phyloP scores from a whole-genome alignment of 495 filamentous ascomycete species.

The Neurospora cerealis region DNA sequence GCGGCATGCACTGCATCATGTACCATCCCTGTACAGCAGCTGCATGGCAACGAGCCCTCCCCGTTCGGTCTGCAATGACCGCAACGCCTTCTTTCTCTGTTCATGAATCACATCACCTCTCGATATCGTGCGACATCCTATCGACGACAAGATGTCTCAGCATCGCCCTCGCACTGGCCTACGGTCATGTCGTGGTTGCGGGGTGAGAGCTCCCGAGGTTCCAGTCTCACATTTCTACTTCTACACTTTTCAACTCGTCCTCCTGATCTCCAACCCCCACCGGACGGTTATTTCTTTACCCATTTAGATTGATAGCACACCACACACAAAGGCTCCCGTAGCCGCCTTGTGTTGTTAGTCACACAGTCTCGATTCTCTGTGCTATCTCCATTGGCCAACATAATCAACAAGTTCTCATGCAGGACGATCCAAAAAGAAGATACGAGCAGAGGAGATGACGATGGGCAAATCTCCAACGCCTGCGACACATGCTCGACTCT shows the following conservation, averaged over 20 bases:
- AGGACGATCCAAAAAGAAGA: background rate
- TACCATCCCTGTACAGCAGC: background rate
- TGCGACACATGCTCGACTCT: background rate
- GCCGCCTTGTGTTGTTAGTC: background rate
- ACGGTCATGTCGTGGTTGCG: background rate
- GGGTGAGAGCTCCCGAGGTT: background rate
- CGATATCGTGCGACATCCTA: background rate
- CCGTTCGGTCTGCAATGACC: background rate
- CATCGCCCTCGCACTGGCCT: background rate
- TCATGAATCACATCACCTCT: background rate
- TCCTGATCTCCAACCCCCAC: background rate
- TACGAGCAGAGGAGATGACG: background rate
- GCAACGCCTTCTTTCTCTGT: background rate
- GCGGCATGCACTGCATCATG: background rate
- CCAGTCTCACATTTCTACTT: background rate
- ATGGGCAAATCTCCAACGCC: background rate
- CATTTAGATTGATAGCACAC: background rate
- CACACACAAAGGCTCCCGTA: background rate
- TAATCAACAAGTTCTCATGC: background rate
- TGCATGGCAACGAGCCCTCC: slow-evolving; percentile 3
- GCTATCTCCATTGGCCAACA: background rate
- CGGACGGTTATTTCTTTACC: background rate
- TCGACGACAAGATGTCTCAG: background rate
- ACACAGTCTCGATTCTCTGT: background rate
- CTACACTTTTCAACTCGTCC: background rate